Evolutionary conservation across 1,139 yeast species (phyloP).

Genomic region (Taphrina communis): DNA sequence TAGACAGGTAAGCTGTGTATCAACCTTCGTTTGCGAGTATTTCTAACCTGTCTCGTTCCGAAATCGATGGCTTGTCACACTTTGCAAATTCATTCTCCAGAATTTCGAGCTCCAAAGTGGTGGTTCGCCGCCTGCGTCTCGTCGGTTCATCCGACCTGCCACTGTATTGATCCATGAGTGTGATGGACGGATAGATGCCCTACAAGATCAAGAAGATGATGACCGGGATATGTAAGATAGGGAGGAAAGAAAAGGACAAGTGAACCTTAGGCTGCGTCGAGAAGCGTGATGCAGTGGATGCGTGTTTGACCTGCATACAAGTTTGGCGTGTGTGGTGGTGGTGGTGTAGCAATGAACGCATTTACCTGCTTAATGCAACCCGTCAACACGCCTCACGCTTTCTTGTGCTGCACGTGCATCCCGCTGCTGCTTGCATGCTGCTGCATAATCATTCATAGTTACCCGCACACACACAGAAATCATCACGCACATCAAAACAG

Average conservation of each 20-base stretch:
- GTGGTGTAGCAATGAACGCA: neutral
- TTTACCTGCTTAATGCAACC: conserved; percentile 13
- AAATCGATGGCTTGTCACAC: conserved; percentile 86
- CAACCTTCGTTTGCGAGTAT: conserved; percentile 70
- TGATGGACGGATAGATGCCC: neutral
- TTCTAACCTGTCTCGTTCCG: conserved; percentile 90
- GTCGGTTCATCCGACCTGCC: conserved; percentile 26
- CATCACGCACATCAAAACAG: neutral
- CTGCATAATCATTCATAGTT: conserved; percentile 22
- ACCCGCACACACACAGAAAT: conserved; percentile 15
- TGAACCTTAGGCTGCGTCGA: neutral
- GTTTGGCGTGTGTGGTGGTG: too few species aligned
- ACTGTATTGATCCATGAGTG: conserved; percentile 22
- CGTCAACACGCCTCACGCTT: neutral
- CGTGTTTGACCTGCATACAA: conserved; percentile 1
- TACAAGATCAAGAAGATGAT: neutral
- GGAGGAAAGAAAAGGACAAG: neutral
- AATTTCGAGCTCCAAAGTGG: conserved; percentile 80
- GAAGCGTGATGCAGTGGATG: neutral
- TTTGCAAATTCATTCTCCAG: conserved; percentile 76
- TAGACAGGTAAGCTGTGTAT: conserved; percentile 17
- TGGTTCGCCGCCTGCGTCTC: conserved; percentile 85
- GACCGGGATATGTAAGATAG: neutral
- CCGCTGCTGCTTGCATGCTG: neutral
- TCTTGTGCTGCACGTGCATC: conserved; percentile 2